phyloP scores from a whole-genome alignment of 108 stramenopile genomes.

The Cylindrotheca closterium region DNA sequence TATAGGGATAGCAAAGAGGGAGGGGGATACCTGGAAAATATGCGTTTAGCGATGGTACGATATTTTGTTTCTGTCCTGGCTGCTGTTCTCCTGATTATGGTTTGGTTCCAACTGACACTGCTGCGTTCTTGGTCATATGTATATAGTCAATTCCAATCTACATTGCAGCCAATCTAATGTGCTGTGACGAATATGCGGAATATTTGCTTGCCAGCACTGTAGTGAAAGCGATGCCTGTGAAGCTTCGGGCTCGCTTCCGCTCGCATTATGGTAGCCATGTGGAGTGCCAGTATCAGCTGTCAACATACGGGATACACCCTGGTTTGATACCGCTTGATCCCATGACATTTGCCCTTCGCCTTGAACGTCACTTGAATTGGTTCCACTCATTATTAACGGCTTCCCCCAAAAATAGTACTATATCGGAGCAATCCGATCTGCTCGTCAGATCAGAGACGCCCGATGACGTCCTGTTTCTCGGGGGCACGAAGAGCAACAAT shows the following conservation, averaged over 20 bases:
- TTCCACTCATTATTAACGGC: not conserved
- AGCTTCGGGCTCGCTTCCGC: not conserved
- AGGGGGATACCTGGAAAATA: not conserved
- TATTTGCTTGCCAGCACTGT: not conserved
- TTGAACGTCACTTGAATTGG: not conserved
- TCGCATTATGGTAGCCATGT: slow-evolving; percentile 2
- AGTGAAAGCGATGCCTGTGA: not conserved
- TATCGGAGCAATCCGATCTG: not conserved
- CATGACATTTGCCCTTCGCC: not conserved
- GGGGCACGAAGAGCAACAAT: not conserved
- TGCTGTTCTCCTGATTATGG: no score
- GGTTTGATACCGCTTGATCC: not conserved
- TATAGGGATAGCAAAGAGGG: not conserved
- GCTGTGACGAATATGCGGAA: not conserved
- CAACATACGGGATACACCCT: slow-evolving; percentile 2
- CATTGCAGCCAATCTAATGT: not conserved
- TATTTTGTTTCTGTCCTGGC: no score
- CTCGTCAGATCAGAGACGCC: not conserved
- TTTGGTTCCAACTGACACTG: no score
- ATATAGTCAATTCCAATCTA: not conserved
- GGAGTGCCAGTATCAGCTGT: slow-evolving; percentile 6
- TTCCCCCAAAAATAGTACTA: not conserved
- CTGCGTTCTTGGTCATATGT: no score
- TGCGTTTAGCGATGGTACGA: not conserved
- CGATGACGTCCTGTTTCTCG: not conserved